These are phyloP conservation scores for Lasiodiplodia gonubiensis DNA, from an alignment of 2,329 filamentous ascomycete species.

Conservation along the genomic window DNA sequence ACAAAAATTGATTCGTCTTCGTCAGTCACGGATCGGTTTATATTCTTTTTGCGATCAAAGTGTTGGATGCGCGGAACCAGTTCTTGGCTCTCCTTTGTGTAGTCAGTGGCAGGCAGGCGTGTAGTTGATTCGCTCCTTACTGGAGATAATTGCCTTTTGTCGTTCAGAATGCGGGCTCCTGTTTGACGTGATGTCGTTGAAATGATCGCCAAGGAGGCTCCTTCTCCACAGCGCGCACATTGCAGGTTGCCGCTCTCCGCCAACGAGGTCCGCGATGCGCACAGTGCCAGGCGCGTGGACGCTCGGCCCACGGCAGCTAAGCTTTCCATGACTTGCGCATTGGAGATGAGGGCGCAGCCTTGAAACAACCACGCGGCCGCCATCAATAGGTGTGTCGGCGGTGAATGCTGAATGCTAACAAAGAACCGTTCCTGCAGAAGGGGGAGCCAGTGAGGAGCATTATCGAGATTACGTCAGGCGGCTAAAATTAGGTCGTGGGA, in stretches of 20 bases:
- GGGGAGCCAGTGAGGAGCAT: slow-evolving; percentile 4
- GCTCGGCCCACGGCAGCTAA: slow-evolving; percentile 2
- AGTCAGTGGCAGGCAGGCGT: slow-evolving; percentile 10
- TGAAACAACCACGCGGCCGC: slow-evolving; percentile 14
- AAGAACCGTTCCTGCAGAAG: slow-evolving; percentile 12
- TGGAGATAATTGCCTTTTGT: slow-evolving; percentile 27
- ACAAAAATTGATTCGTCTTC: slow-evolving; percentile 26
- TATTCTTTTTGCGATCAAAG: slow-evolving; percentile 14
- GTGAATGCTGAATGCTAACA: slow-evolving; percentile 11
- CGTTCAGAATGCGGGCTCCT: not conserved
- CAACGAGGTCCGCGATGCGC: not conserved
- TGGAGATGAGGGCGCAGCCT: slow-evolving; percentile 18
- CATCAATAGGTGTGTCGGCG: slow-evolving; percentile 12
- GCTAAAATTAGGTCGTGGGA: slow-evolving; percentile 12
- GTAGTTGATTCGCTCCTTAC: slow-evolving; percentile 24
- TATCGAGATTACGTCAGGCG: slow-evolving; percentile 8
- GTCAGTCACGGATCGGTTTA: slow-evolving; percentile 18
- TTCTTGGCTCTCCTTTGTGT: slow-evolving; percentile 16
- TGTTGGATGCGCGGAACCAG: slow-evolving; percentile 12
- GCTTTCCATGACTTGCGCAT: not conserved
- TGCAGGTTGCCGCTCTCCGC: slow-evolving; percentile 1
- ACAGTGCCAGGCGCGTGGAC: slow-evolving; percentile 12
- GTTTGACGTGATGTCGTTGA: not conserved
- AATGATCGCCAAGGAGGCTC: slow-evolving; percentile 12
- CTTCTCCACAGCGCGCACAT: slow-evolving; percentile 14